These are phyloP conservation scores for Mollisia scopiformis DNA, from an alignment of 2,329 filamentous ascomycete species.

Conservation along the genomic window DNA sequence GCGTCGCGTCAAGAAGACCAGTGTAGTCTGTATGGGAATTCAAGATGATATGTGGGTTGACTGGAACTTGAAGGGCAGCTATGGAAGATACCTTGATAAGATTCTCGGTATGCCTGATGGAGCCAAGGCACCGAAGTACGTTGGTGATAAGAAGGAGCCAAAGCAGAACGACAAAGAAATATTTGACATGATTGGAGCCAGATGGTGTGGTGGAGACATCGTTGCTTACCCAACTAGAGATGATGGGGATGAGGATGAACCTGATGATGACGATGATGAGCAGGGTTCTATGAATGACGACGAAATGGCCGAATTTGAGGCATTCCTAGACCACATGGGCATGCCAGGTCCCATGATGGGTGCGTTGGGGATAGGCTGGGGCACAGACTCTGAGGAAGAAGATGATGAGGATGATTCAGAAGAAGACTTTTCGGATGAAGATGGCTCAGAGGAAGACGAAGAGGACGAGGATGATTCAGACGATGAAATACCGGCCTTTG, in stretches of 20 bases:
- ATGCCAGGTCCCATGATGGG: not conserved
- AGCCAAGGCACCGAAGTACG: not conserved
- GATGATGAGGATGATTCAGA: not conserved
- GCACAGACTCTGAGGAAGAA: too few relatives aligned
- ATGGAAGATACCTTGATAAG: slow-evolving; percentile 2
- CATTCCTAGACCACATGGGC: not conserved
- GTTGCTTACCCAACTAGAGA: not conserved
- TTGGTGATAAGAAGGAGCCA: slow-evolving; percentile 3
- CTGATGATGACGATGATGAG: not conserved
- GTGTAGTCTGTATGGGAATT: not conserved
- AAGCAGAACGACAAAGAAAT: slow-evolving; percentile 1
- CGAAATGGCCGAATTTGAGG: not conserved
- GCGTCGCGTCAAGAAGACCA: not conserved
- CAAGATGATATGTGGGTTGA: slow-evolving; percentile 2
- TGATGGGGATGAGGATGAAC: not conserved
- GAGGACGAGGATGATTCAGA: not conserved
- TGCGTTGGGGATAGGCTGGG: too few relatives aligned
- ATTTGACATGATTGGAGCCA: slow-evolving; percentile 3
- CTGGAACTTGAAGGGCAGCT: slow-evolving; percentile 5
- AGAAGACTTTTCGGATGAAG: not conserved
- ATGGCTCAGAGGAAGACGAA: not conserved
- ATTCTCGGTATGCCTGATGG: slow-evolving; percentile 3
- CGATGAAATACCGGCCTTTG: not conserved
- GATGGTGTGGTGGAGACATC: not conserved
- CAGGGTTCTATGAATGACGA: not conserved